Evolutionary conservation across 139 green algal genomes (phyloP).

Genomic region (Chlamydomonas sp.): DNA sequence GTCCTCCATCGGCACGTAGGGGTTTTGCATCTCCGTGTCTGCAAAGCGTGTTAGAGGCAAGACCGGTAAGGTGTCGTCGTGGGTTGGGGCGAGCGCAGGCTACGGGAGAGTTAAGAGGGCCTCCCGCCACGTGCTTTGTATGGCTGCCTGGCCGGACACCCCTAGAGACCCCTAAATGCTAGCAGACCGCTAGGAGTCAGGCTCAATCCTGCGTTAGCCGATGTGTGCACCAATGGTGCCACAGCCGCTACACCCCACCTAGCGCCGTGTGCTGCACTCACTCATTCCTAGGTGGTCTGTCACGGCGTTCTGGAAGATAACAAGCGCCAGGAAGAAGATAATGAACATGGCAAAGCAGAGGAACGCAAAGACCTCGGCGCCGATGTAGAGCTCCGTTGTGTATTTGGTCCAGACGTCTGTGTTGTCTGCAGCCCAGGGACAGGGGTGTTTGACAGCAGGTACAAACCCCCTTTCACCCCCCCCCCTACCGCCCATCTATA

Average conservation of each 20-base stretch:
- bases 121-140: too few species aligned
- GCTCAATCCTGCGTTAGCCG: background rate
- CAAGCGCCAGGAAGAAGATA: slow-evolving; percentile 54
- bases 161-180: background rate
- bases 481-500: too few species aligned
- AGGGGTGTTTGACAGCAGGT: too few species aligned
- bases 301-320: slow-evolving; percentile 57
- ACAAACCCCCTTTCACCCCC: too few species aligned
- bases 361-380: slow-evolving; percentile 53
- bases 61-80: too few species aligned
- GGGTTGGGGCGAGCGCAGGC: background rate
- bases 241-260: background rate
- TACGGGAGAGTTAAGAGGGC: background rate
- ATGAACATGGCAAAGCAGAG: slow-evolving; percentile 58
- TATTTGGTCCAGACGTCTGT: slow-evolving; percentile 40
- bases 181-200: background rate
- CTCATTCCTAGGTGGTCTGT: slow-evolving; percentile 53
- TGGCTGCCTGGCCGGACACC: too few species aligned
- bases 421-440: too few species aligned
- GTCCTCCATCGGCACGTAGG: slow-evolving; percentile 36
- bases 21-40: slow-evolving; percentile 37
- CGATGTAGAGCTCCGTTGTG: slow-evolving; percentile 50
- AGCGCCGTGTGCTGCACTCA: slow-evolving; percentile 7
- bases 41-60: background rate
- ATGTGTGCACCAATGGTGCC: background rate